Evolutionary conservation across 169 alveolate species (phyloP).

Genomic region (Babesia divergens): DNA sequence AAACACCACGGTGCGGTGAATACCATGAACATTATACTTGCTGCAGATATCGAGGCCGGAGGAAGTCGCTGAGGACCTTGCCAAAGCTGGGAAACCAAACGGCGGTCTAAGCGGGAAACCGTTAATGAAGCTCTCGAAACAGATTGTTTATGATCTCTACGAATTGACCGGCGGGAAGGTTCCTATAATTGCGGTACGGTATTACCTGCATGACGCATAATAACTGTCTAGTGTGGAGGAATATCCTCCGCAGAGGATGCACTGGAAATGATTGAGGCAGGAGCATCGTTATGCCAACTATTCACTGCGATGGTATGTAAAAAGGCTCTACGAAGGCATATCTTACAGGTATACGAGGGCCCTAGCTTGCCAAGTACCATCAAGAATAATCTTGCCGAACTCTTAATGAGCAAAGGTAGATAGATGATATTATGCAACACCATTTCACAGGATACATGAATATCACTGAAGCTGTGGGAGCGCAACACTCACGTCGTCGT

Average conservation of each 20-base stretch:
- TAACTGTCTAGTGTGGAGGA: slow-evolving; percentile 77
- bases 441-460: slow-evolving; percentile 23
- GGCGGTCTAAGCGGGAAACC: slow-evolving; percentile 86
- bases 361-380: slow-evolving; percentile 53
- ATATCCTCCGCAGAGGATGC: slow-evolving; percentile 80
- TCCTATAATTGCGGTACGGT: slow-evolving; percentile 81
- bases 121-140: slow-evolving; percentile 70
- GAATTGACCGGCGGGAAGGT: slow-evolving; percentile 72
- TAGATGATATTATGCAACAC: no score
- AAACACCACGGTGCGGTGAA: slow-evolving; percentile 77
- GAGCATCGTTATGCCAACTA: slow-evolving; percentile 82
- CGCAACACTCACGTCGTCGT: slow-evolving; percentile 32
- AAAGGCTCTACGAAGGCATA: no score
- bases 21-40: neutral
- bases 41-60: slow-evolving; percentile 33
- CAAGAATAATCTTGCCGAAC: slow-evolving; percentile 48
- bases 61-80: slow-evolving; percentile 9
- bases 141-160: slow-evolving; percentile 77
- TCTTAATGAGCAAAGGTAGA: slow-evolving; percentile 33
- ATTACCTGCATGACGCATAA: neutral
- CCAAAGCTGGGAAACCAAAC: slow-evolving; percentile 18
- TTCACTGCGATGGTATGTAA: slow-evolving; percentile 73
- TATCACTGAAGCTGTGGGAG: slow-evolving; percentile 54
- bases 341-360: slow-evolving; percentile 52
- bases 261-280: slow-evolving; percentile 82